These are phyloP conservation scores for Cryomyces antarcticus DNA, from an alignment of 495 filamentous ascomycete species.

Conservation along the genomic window DNA sequence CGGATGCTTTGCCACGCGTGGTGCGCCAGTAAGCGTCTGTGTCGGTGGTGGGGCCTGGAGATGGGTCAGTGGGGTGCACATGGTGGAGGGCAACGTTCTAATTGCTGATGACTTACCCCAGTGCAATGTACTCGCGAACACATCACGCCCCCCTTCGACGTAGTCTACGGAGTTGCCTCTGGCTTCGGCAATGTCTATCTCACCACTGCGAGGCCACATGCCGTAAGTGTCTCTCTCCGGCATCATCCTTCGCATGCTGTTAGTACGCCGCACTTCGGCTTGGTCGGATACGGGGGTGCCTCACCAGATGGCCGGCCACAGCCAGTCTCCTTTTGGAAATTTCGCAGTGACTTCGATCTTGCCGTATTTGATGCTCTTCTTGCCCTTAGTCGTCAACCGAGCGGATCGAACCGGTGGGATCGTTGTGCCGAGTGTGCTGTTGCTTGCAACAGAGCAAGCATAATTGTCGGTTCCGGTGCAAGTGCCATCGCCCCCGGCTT, in stretches of 20 bases:
- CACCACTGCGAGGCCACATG: constrained; percentile 10
- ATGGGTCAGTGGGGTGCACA: no score
- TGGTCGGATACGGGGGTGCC: background rate
- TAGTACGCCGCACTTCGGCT: constrained; percentile 1
- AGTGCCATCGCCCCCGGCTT: constrained; percentile 6
- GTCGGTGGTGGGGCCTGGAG: background rate
- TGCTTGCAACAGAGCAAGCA: constrained; percentile 14
- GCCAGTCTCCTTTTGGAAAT: constrained; percentile 23
- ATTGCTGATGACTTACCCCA: constrained; percentile 7
- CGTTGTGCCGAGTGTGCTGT: constrained; percentile 19
- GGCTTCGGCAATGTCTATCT: constrained; percentile 15
- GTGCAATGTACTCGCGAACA: constrained; percentile 9
- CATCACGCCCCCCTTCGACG: constrained; percentile 8
- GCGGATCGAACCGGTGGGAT: constrained; percentile 23
- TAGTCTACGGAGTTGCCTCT: constrained; percentile 10
- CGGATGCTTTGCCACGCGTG: constrained; percentile 3
- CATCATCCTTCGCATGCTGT: constrained; percentile 15
- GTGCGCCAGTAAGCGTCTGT: constrained; percentile 3
- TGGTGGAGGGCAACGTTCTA: no score
- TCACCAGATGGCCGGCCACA: constrained; percentile 24
- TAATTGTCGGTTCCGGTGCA: constrained; percentile 15
- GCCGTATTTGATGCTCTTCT: constrained; percentile 21
- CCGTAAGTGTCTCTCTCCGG: constrained; percentile 14
- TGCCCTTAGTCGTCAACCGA: constrained; percentile 21
- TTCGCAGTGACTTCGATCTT: constrained; percentile 25